A percentile compares a stretch with the other conserved stretches of the same genome.
Evolutionary conservation across 2,329 filamentous ascomycete species (phyloP).

Genomic region (Neoscytalidium dimidiatum): DNA sequence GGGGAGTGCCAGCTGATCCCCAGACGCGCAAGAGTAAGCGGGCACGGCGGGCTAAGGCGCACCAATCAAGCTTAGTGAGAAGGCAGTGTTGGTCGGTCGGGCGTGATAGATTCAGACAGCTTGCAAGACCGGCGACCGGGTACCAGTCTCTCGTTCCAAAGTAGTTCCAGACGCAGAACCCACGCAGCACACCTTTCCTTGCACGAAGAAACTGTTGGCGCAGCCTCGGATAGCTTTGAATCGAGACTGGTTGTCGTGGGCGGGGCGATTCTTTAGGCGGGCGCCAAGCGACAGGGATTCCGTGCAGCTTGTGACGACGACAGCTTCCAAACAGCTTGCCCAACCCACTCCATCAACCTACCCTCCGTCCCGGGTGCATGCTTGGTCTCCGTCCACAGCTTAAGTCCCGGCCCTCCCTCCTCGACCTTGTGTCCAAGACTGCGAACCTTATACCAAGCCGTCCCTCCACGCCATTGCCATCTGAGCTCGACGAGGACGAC

Average conservation of each 20-base stretch:
- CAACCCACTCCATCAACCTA: slow-evolving; percentile 17
- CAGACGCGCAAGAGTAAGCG: background rate
- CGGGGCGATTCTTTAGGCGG: slow-evolving; percentile 11
- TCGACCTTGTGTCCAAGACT: slow-evolving; percentile 60
- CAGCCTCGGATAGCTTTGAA: background rate
- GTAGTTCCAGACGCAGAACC: background rate
- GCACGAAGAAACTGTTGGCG: background rate
- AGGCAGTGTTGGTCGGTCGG: background rate
- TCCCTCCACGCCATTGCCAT: slow-evolving; percentile 9
- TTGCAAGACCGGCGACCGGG: background rate
- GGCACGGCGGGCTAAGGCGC: background rate
- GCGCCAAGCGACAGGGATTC: slow-evolving; percentile 19
- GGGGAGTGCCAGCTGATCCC: slow-evolving; percentile 9
- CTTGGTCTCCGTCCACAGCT: slow-evolving; percentile 61
- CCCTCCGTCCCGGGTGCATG: slow-evolving; percentile 41
- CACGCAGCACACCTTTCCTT: background rate
- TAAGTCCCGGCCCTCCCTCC: slow-evolving; percentile 61
- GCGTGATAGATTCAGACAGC: background rate
- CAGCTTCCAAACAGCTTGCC: slow-evolving; percentile 18
- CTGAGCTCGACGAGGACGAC: slow-evolving; percentile 20
- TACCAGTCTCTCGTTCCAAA: background rate
- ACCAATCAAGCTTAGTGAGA: background rate
- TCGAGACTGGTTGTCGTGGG: background rate
- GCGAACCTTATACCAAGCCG: slow-evolving; percentile 45
- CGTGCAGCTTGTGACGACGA: slow-evolving; percentile 19